Evolutionary conservation across 169 alveolate genomes (phyloP).

Genomic region (Plasmodium knowlesi): DNA sequence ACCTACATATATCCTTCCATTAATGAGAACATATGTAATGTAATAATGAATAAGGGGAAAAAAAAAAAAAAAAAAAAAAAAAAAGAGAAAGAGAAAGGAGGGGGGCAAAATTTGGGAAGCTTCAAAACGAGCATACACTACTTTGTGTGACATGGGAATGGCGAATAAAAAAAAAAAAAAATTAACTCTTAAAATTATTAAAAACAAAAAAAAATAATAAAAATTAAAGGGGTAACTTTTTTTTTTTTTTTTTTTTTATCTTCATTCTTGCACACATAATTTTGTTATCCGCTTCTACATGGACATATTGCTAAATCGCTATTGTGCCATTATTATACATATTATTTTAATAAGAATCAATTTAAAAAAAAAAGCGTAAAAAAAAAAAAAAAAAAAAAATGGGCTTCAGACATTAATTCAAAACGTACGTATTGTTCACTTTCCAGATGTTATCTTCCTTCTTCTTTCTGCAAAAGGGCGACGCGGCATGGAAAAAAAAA

Average conservation of each 20-base stretch:
- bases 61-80: not conserved
- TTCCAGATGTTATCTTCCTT: conserved; percentile 75
- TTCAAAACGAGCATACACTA: not conserved
- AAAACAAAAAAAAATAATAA: conserved; percentile 35
- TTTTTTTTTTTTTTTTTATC: not conserved
- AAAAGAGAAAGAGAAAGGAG: not conserved
- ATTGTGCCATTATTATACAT: conserved; percentile 4
- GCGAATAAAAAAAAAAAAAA: conserved; percentile 15
- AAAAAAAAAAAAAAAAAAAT: conserved; percentile 4
- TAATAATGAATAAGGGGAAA: not conserved
- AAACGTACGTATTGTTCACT: conserved; percentile 19
- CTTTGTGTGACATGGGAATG: not conserved
- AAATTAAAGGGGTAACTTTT: not conserved
- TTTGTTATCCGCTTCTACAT: not conserved
- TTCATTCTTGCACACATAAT: not conserved
- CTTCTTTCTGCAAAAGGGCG: conserved; percentile 37
- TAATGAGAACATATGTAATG: not conserved
- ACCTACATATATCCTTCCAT: not conserved
- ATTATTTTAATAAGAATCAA: conserved; percentile 7
- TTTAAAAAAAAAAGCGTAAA: conserved; percentile 19
- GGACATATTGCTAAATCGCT: not conserved
- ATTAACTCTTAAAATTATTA: conserved; percentile 28
- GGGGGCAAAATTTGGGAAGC: not conserved
- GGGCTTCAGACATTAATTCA: not conserved
- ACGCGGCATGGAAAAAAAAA: not conserved